Base-by-base conservation (phyloP, 345 rosid species). In the Cardamine chenopodiifolia region DNA sequence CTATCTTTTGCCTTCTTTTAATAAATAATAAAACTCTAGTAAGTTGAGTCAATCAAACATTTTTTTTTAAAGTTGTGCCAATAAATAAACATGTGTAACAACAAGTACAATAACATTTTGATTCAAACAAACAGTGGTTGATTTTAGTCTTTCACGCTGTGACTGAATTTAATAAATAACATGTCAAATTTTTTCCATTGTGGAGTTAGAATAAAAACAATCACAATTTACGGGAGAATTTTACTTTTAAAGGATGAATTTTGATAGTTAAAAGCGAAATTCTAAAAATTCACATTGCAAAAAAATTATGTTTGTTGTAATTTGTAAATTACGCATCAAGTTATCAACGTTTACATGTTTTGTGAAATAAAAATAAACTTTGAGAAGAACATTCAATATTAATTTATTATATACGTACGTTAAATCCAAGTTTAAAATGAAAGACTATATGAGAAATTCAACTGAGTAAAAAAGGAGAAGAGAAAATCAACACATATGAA, bases 1-100 rank as follows among this genome's bases (percentile, higher is more conserved):
- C 49, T 74, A 25, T 34, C 13, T 23, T 56, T 66, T 56, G 59
- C 55, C 50, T 45, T 73, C 17, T n/a, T 65, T 29, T 52, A n/a
- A n/a, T n/a, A n/a, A n/a, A n/a, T n/a, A 29, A 29, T 23, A 22
- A 26, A 13, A 60, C 48, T 20, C 14, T 23, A 28, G 28, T 71
- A 37, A 20, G 29, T 62, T 59, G 52, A 62, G 49, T 61, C 40
- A 29, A 72, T 39, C 53, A 25, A 50, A 39, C 59, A 26, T 8
- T 40, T 8, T 8, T 37, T 71, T 71, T 3, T 2, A 2, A 11
- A 20, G 2, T 5, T 12, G 35, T 65, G 23, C 26, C 40, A 73
- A 45, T 32, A 8, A 28, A 56, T 32, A 12, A 28, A 56, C 64
- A 73, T 73, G 78, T 34, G 66, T 55, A 44, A 65, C 71, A 44